Evolutionary conservation across 2,329 filamentous ascomycete genomes (phyloP).

Genomic region (Pyrenochaeta sp.): DNA sequence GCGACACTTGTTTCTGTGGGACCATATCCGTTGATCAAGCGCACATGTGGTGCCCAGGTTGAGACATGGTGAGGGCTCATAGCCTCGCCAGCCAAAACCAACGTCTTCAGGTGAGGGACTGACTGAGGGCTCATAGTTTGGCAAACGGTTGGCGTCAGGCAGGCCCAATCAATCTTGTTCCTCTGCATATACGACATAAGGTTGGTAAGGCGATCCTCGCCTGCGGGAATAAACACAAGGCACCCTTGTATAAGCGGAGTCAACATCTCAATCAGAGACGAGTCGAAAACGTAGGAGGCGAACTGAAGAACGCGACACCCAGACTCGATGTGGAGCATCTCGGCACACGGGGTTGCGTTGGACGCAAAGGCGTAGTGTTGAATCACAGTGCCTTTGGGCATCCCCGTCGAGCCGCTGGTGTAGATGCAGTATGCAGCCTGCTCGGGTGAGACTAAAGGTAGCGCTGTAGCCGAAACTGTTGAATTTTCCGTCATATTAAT

Average conservation of each 20-base stretch:
- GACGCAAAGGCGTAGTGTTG: neutral
- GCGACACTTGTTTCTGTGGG: conserved; percentile 20
- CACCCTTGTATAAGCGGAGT: conserved; percentile 55
- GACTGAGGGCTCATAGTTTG: conserved; percentile 37
- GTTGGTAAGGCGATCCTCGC: conserved; percentile 54
- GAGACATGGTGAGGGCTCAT: conserved; percentile 45
- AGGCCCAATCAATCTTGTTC: conserved; percentile 49
- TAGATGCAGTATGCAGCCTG: conserved; percentile 61
- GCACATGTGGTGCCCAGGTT: conserved; percentile 41
- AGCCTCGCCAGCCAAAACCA: conserved; percentile 52
- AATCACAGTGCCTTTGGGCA: conserved; percentile 69
- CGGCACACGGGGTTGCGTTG: neutral
- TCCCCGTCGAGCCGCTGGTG: conserved; percentile 81
- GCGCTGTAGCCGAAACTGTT: neutral
- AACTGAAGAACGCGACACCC: conserved; percentile 60
- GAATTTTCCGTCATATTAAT: no score
- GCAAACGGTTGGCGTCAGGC: conserved; percentile 51
- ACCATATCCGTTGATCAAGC: conserved; percentile 15
- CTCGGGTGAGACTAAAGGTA: conserved; percentile 2
- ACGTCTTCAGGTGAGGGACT: conserved; percentile 48
- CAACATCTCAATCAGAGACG: conserved; percentile 54
- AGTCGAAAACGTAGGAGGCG: conserved; percentile 53
- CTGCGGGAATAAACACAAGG: conserved; percentile 56
- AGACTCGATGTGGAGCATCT: neutral
- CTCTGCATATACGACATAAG: conserved; percentile 46